phyloP scores from a whole-genome alignment of 371 early-diverging fungal species.

The Umbelopsis sp. region DNA sequence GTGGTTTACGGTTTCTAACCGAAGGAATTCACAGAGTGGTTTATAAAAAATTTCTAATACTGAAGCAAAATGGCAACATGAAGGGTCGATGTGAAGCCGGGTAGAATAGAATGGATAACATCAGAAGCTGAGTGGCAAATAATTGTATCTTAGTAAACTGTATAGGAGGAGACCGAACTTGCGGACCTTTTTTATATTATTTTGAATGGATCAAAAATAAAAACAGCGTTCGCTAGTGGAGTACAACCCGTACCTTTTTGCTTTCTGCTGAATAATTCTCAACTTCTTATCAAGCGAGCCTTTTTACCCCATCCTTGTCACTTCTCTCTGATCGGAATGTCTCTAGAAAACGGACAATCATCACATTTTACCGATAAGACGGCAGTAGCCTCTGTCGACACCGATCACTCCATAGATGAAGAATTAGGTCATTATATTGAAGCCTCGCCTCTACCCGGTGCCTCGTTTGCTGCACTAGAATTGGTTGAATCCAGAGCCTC shows the following conservation, averaged over 20 bases:
- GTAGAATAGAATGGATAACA: too few species aligned
- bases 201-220: neutral
- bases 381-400: neutral
- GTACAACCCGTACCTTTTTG: neutral
- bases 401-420: neutral
- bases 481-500: neutral
- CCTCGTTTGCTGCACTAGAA: constrained; percentile 7
- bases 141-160: neutral
- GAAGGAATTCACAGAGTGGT: too few species aligned
- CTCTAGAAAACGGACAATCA: neutral
- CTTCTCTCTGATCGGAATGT: neutral
- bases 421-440: neutral
- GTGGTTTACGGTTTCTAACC: neutral
- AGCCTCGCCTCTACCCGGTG: constrained; percentile 2
- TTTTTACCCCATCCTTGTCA: neutral
- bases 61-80: too few species aligned
- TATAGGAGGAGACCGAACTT: neutral
- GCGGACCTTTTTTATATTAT: neutral
- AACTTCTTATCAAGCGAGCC: neutral
- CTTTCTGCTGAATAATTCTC: neutral
- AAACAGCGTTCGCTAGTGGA: too few species aligned
- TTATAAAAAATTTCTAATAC: too few species aligned
- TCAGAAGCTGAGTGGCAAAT: too few species aligned
- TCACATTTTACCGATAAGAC: neutral
- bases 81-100: too few species aligned